A percentile compares a stretch with the other conserved stretches of the same genome.
Evolutionary conservation across 2,329 filamentous ascomycete genomes (phyloP).

Genomic region (Aspergillus intermedius): DNA sequence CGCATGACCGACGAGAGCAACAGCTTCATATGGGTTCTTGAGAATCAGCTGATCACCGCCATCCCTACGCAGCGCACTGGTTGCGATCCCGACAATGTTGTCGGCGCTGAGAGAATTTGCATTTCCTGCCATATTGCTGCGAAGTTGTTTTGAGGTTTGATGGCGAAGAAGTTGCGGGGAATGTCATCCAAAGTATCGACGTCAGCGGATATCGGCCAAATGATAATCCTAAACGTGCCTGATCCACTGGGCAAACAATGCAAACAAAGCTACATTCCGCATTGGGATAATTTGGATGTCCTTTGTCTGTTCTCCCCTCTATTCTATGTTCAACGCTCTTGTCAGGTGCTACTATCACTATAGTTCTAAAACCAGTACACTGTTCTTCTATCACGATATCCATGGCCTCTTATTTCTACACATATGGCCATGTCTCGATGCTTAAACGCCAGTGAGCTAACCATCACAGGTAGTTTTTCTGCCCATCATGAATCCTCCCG

Average conservation of each 20-base stretch:
- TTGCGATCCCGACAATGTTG: slow-evolving; percentile 27
- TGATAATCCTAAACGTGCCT: background rate
- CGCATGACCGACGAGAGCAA: slow-evolving; percentile 77
- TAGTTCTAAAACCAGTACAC: no score
- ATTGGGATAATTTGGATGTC: background rate
- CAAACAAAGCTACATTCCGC: background rate
- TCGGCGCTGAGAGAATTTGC: slow-evolving; percentile 21
- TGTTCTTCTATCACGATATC: no score
- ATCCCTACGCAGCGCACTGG: slow-evolving; percentile 24
- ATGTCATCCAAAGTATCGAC: background rate
- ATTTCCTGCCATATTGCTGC: slow-evolving; percentile 9
- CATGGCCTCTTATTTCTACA: no score
- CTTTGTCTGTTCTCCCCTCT: no score
- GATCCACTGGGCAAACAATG: background rate
- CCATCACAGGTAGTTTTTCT: no score
- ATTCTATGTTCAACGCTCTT: no score
- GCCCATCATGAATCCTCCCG: no score
- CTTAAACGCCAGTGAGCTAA: no score
- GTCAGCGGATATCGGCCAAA: background rate
- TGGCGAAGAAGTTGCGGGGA: background rate
- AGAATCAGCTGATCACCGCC: slow-evolving; percentile 23
- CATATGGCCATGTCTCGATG: no score
- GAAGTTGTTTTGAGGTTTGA: background rate
- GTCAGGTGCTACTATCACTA: no score
- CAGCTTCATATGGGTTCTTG: slow-evolving; percentile 61